Percentiles rank a stretch among this genome's conserved stretches.
Conservation (phyloP, 2,329 filamentous ascomycete genomes). For the Saccharata proteae region DNA sequence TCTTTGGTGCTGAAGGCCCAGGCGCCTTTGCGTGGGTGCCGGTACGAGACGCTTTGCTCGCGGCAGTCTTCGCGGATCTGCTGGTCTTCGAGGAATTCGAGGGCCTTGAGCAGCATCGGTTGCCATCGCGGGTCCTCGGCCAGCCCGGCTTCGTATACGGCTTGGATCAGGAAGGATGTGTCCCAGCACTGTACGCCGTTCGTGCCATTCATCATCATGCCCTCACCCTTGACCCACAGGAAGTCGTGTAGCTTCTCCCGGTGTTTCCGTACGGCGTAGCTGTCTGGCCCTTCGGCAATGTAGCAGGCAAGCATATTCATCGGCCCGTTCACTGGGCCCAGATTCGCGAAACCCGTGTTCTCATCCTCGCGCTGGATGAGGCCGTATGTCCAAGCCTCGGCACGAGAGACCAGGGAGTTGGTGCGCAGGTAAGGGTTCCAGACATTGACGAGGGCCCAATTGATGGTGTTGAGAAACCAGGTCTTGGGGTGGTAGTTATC, state of each 20-base stretch:
- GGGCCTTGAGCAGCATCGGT: constrained; percentile 69
- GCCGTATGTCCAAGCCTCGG: constrained; percentile 71
- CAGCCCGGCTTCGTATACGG: constrained; percentile 65
- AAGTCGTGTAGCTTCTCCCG: constrained; percentile 74
- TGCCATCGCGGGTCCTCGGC: constrained; percentile 65
- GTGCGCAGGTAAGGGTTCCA: constrained; percentile 70
- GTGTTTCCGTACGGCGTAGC: constrained; percentile 60
- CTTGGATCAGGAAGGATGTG: constrained; percentile 80
- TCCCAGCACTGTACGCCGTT: constrained; percentile 99
- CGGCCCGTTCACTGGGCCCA: constrained; percentile 80
- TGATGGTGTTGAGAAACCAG: constrained; percentile 65
- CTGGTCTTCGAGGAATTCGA: constrained; percentile 79
- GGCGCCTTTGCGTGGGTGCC: constrained; percentile 80
- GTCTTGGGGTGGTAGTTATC: constrained; percentile 95
- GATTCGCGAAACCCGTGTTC: constrained; percentile 76
- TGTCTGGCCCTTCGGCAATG: constrained; percentile 67
- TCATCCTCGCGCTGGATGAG: constrained; percentile 83
- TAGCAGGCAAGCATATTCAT: constrained; percentile 87
- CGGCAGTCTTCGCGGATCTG: constrained; percentile 77
- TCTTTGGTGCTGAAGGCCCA: constrained; percentile 92
- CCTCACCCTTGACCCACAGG: constrained; percentile 83
- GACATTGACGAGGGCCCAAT: constrained; percentile 66
- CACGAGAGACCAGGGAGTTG: constrained; percentile 51
- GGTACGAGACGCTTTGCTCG: constrained; percentile 70
- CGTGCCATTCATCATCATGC: constrained; percentile 89